Base-by-base conservation (phyloP, 306 rosid species). In the Glycine tomentella region DNA sequence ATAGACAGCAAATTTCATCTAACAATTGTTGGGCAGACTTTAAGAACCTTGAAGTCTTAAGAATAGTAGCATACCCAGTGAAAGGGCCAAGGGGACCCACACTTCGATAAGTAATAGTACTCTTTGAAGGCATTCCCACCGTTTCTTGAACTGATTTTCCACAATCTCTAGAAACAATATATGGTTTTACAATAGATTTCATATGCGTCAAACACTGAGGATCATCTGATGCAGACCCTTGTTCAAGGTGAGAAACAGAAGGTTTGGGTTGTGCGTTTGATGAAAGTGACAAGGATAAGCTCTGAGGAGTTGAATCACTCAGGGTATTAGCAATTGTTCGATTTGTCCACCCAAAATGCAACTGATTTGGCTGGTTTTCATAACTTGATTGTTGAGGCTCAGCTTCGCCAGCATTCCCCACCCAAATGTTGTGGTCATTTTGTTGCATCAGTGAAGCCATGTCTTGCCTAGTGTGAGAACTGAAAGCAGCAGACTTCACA, bases 81-180 rank as follows among this genome's bases (percentile, higher is more conserved):
- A 95, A 95, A 44, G 99, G 99, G 17, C 99, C 99, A 15, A 95
- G 94, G 34, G 99, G 99, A 2, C 99, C 98, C 3, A 90, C 82
- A 80, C 75, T 90, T 61, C 95, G 25, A 58, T 77, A 87, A 72
- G 84, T 64, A 52, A 79, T 40, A 51, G 76, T 55, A 15, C 72
- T 34, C 25, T 56, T 89, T 5, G 82, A 10, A 48, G 90, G 79
- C 46, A 68, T 63, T 14, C 90, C 97, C 11, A 87, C 89, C 0
- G 82, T 17, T 9, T 94, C 97, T 77, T 89, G 89, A 36, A 80
- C 71, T 55, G 75, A 89, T 55, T 87, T 91, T 8, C 91, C 93
- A 82, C 56, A 63, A n/a, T 81, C 88, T 83, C 82, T 90, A 51
- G 89, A 67, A 49, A 84, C 71, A 3, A 56, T 51, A 72, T 72